Evolutionary conservation across 1,284 basidiomycete species (phyloP).

Genomic region (Cerioporus squamosus): DNA sequence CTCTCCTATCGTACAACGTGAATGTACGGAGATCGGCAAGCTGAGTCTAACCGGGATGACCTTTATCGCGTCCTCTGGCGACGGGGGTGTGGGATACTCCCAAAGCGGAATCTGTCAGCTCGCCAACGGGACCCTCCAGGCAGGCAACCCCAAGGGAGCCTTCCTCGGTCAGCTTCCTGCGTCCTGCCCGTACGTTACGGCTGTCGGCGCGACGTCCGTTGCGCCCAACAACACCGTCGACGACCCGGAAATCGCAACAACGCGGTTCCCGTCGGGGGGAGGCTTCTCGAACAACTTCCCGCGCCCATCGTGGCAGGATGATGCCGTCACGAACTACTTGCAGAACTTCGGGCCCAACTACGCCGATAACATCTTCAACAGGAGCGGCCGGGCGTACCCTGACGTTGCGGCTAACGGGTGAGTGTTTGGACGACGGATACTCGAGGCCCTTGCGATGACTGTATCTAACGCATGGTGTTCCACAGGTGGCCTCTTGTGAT

Average conservation of each 20-base stretch:
- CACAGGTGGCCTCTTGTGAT: conserved; percentile 12
- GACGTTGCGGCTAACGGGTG: conserved; percentile 28
- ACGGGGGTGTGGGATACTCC: conserved; percentile 52
- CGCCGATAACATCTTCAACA: conserved; percentile 17
- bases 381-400: conserved; percentile 24
- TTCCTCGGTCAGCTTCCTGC: conserved; percentile 26
- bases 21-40: conserved; percentile 45
- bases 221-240: conserved; percentile 19
- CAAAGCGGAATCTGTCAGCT: conserved; percentile 40
- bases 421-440: conserved; percentile 15
- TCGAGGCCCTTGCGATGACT: no score
- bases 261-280: conserved; percentile 20
- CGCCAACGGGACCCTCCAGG: conserved; percentile 19
- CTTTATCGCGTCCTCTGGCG: conserved; percentile 56
- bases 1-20: conserved; percentile 27
- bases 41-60: conserved; percentile 52
- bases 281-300: conserved; percentile 27
- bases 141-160: conserved; percentile 34
- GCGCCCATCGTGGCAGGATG: conserved; percentile 21
- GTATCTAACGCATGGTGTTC: background rate
- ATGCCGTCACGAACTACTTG: conserved; percentile 19
- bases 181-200: conserved; percentile 29
- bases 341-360: conserved; percentile 21
- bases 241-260: conserved; percentile 24
- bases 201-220: conserved; percentile 29